Percentiles rank a stretch among this genome's conserved stretches.
phyloP scores from a whole-genome alignment of 208 protist genomes.

The Trypanosomatidae sp. region DNA sequence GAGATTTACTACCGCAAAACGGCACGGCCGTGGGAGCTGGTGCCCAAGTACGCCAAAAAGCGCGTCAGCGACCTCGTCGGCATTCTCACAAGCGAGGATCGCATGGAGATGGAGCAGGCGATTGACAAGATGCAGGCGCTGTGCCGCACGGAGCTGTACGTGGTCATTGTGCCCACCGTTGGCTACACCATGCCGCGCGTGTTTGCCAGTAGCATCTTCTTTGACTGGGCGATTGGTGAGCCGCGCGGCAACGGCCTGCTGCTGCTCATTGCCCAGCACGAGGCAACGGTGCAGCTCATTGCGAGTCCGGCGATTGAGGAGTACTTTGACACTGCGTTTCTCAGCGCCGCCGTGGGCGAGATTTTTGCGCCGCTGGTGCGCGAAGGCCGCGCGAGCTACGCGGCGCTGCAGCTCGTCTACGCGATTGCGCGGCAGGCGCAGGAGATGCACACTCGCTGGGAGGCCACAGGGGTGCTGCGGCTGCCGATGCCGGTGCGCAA shows the following conservation, averaged over 20 bases:
- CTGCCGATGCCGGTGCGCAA: slow-evolving; percentile 33
- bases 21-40: slow-evolving; percentile 66
- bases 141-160: slow-evolving; percentile 70
- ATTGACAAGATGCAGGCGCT: slow-evolving; percentile 80
- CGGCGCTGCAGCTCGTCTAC: slow-evolving; percentile 76
- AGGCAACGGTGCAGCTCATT: slow-evolving; percentile 71
- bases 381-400: slow-evolving; percentile 64
- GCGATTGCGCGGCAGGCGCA: slow-evolving; percentile 72
- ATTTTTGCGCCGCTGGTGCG: slow-evolving; percentile 76
- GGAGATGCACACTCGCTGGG: slow-evolving; percentile 61
- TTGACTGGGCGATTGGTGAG: slow-evolving; percentile 73
- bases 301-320: slow-evolving; percentile 59
- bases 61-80: slow-evolving; percentile 75
- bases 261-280: slow-evolving; percentile 63
- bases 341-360: slow-evolving; percentile 48
- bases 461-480: slow-evolving; percentile 22
- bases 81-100: slow-evolving; percentile 59
- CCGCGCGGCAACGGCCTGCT: slow-evolving; percentile 63
- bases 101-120: slow-evolving; percentile 82
- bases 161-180: slow-evolving; percentile 77
- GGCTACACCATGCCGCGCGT: slow-evolving; percentile 65
- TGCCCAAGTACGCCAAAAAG: slow-evolving; percentile 69
- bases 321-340: slow-evolving; percentile 64
- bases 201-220: slow-evolving; percentile 80
- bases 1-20: slow-evolving; percentile 81